These are phyloP conservation scores for Lyophyllum semitale DNA, from an alignment of 768 basidiomycete genomes.

Conservation along the genomic window DNA sequence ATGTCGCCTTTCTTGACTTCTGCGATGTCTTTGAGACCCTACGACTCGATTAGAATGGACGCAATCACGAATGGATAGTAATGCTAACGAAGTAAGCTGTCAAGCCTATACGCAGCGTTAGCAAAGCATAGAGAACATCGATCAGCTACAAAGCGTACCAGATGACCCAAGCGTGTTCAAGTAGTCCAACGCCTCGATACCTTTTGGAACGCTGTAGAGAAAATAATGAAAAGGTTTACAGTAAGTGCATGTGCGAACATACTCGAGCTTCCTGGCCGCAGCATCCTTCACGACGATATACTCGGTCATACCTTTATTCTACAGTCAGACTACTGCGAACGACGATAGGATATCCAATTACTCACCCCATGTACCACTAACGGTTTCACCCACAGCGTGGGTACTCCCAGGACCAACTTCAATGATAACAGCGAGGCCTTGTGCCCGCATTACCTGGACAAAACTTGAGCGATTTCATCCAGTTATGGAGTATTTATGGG, in stretches of 20 bases:
- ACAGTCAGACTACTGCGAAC: neutral
- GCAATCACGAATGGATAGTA: neutral
- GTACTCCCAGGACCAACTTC: constrained; percentile 53
- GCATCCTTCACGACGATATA: constrained; percentile 64
- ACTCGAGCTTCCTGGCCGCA: constrained; percentile 56
- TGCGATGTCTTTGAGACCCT: constrained; percentile 85
- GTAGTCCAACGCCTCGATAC: constrained; percentile 72
- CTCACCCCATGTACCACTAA: constrained; percentile 63
- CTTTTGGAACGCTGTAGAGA: constrained; percentile 52
- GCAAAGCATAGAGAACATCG: neutral
- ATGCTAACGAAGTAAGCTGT: constrained; percentile 85
- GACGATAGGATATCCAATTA: constrained; percentile 1
- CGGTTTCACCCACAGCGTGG: constrained; percentile 69
- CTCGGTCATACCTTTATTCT: constrained; percentile 72
- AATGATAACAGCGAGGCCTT: constrained; percentile 67
- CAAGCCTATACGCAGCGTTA: constrained; percentile 47
- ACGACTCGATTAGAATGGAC: neutral
- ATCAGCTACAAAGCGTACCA: constrained; percentile 42
- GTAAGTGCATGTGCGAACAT: constrained; percentile 22
- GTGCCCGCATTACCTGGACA: constrained; percentile 68
- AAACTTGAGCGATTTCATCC: neutral
- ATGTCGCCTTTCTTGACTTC: constrained; percentile 83
- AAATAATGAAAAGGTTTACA: neutral
- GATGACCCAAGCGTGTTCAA: constrained; percentile 76
- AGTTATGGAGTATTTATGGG: neutral